Percentiles rank a stretch among this genome's conserved stretches.
These are phyloP conservation scores for Exophiala phaeomuriformis DNA, from an alignment of 2,329 filamentous ascomycete genomes.

Conservation along the genomic window DNA sequence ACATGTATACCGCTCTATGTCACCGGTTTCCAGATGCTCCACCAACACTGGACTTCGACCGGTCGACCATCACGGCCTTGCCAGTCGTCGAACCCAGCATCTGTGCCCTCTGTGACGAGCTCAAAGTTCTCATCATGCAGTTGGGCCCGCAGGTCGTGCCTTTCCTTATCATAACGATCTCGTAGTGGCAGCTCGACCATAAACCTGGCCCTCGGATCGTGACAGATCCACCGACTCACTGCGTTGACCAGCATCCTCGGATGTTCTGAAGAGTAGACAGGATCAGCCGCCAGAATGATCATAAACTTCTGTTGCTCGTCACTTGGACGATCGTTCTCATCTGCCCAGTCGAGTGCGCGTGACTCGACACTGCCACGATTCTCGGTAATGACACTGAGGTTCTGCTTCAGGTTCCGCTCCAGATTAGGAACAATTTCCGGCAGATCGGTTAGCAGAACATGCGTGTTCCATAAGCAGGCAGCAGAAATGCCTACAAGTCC, in stretches of 20 bases:
- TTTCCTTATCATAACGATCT: slow-evolving; percentile 58
- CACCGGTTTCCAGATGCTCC: slow-evolving; percentile 37
- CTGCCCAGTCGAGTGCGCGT: slow-evolving; percentile 66
- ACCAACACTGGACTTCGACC: slow-evolving; percentile 42
- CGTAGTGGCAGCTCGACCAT: slow-evolving; percentile 76
- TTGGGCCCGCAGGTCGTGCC: slow-evolving; percentile 53
- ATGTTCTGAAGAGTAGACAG: slow-evolving; percentile 79
- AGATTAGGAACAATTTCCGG: slow-evolving; percentile 78
- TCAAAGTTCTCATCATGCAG: slow-evolving; percentile 50
- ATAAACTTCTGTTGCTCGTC: slow-evolving; percentile 39
- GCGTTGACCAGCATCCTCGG: slow-evolving; percentile 65
- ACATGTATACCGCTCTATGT: not conserved
- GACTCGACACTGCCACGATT: slow-evolving; percentile 44
- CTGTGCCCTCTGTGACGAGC: slow-evolving; percentile 46
- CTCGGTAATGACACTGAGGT: slow-evolving; percentile 49
- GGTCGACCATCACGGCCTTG: slow-evolving; percentile 37
- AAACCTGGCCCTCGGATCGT: slow-evolving; percentile 52
- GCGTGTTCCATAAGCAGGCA: slow-evolving; percentile 58
- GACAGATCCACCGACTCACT: slow-evolving; percentile 60
- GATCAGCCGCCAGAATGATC: slow-evolving; percentile 77
- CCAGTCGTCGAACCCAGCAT: slow-evolving; percentile 44
- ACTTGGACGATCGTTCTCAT: slow-evolving; percentile 29
- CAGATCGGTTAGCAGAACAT: slow-evolving; percentile 73
- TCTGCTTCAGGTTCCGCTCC: slow-evolving; percentile 61
- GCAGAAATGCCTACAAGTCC: slow-evolving; percentile 85